Percentiles rank a stretch among this genome's conserved stretches.
Evolutionary conservation across 2,329 filamentous ascomycete species (phyloP).

Genomic region (Fusarium sp.): DNA sequence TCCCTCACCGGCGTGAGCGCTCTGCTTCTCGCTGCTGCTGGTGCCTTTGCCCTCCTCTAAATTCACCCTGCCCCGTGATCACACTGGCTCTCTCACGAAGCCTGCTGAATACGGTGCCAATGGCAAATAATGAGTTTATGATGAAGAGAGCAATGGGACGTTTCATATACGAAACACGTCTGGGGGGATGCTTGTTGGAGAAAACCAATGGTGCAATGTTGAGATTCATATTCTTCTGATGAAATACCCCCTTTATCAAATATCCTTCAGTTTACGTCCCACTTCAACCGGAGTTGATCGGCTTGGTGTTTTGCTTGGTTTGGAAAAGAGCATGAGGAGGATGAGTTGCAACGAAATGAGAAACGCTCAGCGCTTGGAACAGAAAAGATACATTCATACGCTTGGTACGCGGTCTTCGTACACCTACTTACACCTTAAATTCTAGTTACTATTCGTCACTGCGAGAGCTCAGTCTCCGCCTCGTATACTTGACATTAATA

Average conservation of each 20-base stretch:
- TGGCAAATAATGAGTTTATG: slow-evolving; percentile 51
- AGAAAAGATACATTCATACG: slow-evolving; percentile 31
- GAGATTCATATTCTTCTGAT: slow-evolving; percentile 44
- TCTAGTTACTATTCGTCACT: slow-evolving; percentile 45
- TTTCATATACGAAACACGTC: slow-evolving; percentile 15
- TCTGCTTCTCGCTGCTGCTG: slow-evolving; percentile 52
- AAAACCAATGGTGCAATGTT: slow-evolving; percentile 41
- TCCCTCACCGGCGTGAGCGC: slow-evolving; percentile 50
- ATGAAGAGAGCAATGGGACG: slow-evolving; percentile 39
- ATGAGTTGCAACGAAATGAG: slow-evolving; percentile 36
- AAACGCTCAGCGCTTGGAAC: slow-evolving; percentile 39
- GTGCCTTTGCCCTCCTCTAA: slow-evolving; percentile 53
- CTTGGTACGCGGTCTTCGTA: slow-evolving; percentile 33
- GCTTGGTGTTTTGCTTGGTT: slow-evolving; percentile 45
- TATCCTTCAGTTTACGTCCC: slow-evolving; percentile 38
- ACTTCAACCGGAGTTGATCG: slow-evolving; percentile 43
- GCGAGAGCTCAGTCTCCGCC: slow-evolving; percentile 37
- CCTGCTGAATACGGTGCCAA: slow-evolving; percentile 22
- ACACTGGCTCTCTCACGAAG: slow-evolving; percentile 21
- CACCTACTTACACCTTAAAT: slow-evolving; percentile 39
- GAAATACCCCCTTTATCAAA: slow-evolving; percentile 40
- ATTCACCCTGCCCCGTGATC: slow-evolving; percentile 43
- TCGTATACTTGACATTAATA: slow-evolving; percentile 44
- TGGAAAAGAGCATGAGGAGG: slow-evolving; percentile 31
- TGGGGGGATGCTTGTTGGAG: slow-evolving; percentile 14